Evolutionary conservation across 2,329 filamentous ascomycete species (phyloP).

Genomic region (Trichoderma simmonsii): DNA sequence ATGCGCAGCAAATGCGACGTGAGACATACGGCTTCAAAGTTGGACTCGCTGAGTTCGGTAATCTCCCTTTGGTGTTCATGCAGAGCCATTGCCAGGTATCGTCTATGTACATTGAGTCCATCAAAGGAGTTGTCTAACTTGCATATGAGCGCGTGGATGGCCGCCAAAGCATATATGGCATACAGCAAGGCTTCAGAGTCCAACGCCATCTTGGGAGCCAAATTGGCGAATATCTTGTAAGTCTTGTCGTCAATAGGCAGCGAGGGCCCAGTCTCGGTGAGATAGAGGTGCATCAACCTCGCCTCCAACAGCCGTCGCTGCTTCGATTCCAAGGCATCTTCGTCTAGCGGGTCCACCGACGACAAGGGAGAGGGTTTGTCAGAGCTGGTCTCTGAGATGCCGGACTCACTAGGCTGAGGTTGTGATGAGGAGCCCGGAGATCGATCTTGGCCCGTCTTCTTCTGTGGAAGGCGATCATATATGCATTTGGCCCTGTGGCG

Average conservation of each 20-base stretch:
- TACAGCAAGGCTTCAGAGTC: conserved; percentile 23
- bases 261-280: conserved; percentile 19
- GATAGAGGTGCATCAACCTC: conserved; percentile 23
- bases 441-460: background rate
- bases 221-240: conserved; percentile 12
- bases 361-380: background rate
- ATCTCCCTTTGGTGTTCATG: conserved; percentile 22
- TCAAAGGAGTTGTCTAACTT: conserved; percentile 14
- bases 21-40: conserved; percentile 20
- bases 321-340: conserved; percentile 21
- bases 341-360: background rate
- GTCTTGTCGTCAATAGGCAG: conserved; percentile 22
- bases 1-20: conserved; percentile 21
- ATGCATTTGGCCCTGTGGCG: conserved; percentile 20
- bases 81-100: conserved; percentile 21
- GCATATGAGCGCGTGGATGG: conserved; percentile 20
- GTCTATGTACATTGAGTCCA: conserved; percentile 18
- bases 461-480: conserved; percentile 21
- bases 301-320: conserved; percentile 21
- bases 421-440: conserved; percentile 6
- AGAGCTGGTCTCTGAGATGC: background rate
- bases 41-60: conserved; percentile 6
- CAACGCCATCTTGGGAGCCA: conserved; percentile 19
- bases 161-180: conserved; percentile 21
- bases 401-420: background rate